These are phyloP conservation scores for Aspergillus terreus DNA, from an alignment of 2,329 filamentous ascomycete genomes.

Conservation along the genomic window DNA sequence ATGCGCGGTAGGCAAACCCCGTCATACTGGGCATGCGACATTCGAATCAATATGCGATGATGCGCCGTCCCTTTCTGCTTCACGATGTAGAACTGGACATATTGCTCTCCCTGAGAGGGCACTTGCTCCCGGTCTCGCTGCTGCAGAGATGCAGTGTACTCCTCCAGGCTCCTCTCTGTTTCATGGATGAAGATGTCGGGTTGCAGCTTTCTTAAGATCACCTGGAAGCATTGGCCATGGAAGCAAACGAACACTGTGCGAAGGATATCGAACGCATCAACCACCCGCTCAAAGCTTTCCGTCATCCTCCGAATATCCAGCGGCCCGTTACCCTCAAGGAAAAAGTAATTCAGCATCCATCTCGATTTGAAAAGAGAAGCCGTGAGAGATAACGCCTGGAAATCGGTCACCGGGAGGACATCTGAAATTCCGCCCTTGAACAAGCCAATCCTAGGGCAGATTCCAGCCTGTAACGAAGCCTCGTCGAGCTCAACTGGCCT, in stretches of 20 bases:
- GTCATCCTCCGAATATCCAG: constrained; percentile 45
- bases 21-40: constrained; percentile 68
- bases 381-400: constrained; percentile 36
- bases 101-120: constrained; percentile 57
- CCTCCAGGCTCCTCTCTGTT: constrained; percentile 49
- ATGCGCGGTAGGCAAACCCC: constrained; percentile 64
- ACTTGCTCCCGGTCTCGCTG: constrained; percentile 53
- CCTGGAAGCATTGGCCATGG: constrained; percentile 50
- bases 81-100: constrained; percentile 58
- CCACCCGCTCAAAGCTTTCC: constrained; percentile 47
- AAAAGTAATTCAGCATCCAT: constrained; percentile 52
- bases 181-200: constrained; percentile 52
- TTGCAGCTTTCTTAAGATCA: constrained; percentile 55
- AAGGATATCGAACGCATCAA: constrained; percentile 60
- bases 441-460: constrained; percentile 52
- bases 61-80: constrained; percentile 38
- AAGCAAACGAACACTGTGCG: constrained; percentile 62
- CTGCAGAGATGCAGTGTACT: constrained; percentile 54
- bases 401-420: constrained; percentile 56
- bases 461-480: constrained; percentile 44
- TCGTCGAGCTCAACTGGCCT: constrained; percentile 24
- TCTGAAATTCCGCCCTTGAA: constrained; percentile 52
- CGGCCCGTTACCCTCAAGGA: constrained; percentile 51
- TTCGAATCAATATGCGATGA: constrained; percentile 54
- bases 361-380: constrained; percentile 34